Evolutionary conservation across 768 basidiomycete species (phyloP).

Genomic region (Serendipita indica): DNA sequence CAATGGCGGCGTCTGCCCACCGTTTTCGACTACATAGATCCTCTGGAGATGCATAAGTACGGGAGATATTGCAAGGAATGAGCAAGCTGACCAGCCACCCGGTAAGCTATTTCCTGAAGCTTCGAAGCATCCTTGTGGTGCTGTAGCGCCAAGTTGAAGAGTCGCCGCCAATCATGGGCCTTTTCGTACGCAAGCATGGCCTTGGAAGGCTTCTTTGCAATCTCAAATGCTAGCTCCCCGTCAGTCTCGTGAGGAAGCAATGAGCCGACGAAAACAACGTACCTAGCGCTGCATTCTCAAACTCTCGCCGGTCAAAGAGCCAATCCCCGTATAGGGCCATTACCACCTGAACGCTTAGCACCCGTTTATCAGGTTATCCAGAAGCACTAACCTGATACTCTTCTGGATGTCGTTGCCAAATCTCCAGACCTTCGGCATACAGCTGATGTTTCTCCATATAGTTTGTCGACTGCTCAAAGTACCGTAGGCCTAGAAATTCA

Average conservation of each 20-base stretch:
- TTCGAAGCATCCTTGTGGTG: constrained; percentile 39
- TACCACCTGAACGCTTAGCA: constrained; percentile 34
- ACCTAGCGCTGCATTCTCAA: constrained; percentile 74
- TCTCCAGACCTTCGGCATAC: constrained; percentile 53
- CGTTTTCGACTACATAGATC: constrained; percentile 69
- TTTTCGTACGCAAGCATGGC: constrained; percentile 83
- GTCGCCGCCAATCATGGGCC: constrained; percentile 77
- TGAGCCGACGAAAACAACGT: constrained; percentile 15
- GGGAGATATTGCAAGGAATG: not conserved
- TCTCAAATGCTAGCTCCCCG: constrained; percentile 47
- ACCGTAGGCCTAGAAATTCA: constrained; percentile 36
- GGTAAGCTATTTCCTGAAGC: constrained; percentile 49
- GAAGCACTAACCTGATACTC: constrained; percentile 36
- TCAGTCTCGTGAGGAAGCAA: not conserved
- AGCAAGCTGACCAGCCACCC: constrained; percentile 53
- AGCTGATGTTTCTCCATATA: constrained; percentile 71
- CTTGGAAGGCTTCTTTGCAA: constrained; percentile 47
- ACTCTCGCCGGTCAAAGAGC: constrained; percentile 74
- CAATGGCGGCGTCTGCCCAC: constrained; percentile 61
- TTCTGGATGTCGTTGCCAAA: constrained; percentile 53
- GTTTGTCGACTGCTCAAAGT: constrained; percentile 63
- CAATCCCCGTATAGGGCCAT: constrained; percentile 71
- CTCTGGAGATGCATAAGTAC: constrained; percentile 33
- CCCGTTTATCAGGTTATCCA: not conserved
- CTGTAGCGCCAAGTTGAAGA: constrained; percentile 63